Evolutionary conservation across 768 basidiomycete genomes (phyloP), one percentile per base, ranked within the genome.

Genomic region (Tulasnella sp.): DNA sequence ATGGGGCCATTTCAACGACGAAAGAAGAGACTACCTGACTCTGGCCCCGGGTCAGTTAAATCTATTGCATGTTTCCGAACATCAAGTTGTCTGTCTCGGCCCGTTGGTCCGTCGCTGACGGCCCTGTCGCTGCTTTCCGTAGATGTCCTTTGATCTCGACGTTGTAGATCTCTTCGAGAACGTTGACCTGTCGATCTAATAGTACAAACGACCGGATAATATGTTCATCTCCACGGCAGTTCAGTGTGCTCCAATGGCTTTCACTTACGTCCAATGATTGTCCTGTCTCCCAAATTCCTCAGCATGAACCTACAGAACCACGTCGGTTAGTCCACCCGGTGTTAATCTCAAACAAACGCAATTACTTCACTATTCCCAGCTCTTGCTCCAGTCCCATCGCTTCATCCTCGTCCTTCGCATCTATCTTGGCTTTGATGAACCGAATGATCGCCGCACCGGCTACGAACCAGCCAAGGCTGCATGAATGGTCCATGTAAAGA

Each of bases 401-500:
- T 37, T 70, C 75, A 38, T 25, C 69, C 1, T 68, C 40, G n/a
- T 76, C 52, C 19, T 40, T 40, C 17, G 36, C 29, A 17, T 7
- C 37, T 14, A 29, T 76, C 40, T 39, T 67, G 17, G 75, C 67
- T 36, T n/a, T 11, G 36, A 76, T 6, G 67, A 76, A 76, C n/a
- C 75, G 67, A 25, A 70, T 76, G 19, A 76, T 29, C 9, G 75
- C 49, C 14, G 45, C 75, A 0, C 75, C 75, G 2, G 67, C 67
- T 17, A 76, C 1, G 69, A 76, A 76, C 75, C 75, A 76, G 39
- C 37, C 25, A 11, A 68, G 81, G 37, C 75, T 69, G 12, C 40
- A 76, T 36, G 22, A 91, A 22, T 76, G 75, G 36, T 76, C 75
- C 38, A 76, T 38, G 39, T 69, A 71, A 15, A 70, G 40, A 1